Evolutionary conservation across 495 filamentous ascomycete species (phyloP).

Genomic region (Hyaloscypha bicolor): DNA sequence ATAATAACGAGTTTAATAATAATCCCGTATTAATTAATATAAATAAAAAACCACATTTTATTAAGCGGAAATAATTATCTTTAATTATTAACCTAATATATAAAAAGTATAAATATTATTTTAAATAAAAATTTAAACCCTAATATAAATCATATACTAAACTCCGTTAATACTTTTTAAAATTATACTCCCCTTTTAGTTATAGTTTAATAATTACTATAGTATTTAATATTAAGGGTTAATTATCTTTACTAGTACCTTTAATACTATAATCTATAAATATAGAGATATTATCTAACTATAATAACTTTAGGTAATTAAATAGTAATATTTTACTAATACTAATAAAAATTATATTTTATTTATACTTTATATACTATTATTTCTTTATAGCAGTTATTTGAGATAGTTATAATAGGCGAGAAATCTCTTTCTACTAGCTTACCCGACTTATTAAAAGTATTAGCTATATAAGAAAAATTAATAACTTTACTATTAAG

Average conservation of each 20-base stretch:
- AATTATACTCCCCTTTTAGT: not conserved
- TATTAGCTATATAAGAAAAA: slow-evolving; percentile 17
- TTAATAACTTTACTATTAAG: slow-evolving; percentile 25
- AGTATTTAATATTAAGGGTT: not conserved
- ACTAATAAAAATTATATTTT: slow-evolving; percentile 31
- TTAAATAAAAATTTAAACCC: slow-evolving; percentile 20
- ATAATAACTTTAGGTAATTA: slow-evolving; percentile 4
- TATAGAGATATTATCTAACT: slow-evolving; percentile 19
- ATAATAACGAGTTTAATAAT: slow-evolving; percentile 18
- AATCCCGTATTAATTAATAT: slow-evolving; percentile 10
- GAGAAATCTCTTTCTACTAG: slow-evolving; percentile 39
- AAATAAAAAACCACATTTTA: slow-evolving; percentile 18
- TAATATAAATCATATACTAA: slow-evolving; percentile 17
- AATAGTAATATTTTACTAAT: slow-evolving; percentile 8
- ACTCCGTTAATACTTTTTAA: not conserved
- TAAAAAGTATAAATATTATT: slow-evolving; percentile 21
- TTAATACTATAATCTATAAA: not conserved
- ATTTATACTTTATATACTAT: not conserved
- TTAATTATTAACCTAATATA: slow-evolving; percentile 23
- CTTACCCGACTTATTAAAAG: slow-evolving; percentile 21
- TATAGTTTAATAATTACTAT: not conserved
- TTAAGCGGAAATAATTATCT: slow-evolving; percentile 24
- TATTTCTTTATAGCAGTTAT: slow-evolving; percentile 48
- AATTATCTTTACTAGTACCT: slow-evolving; percentile 1
- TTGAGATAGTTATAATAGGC: slow-evolving; percentile 53